Base-by-base conservation (phyloP, 177 flowering plant species). In the Vitis hybrid region DNA sequence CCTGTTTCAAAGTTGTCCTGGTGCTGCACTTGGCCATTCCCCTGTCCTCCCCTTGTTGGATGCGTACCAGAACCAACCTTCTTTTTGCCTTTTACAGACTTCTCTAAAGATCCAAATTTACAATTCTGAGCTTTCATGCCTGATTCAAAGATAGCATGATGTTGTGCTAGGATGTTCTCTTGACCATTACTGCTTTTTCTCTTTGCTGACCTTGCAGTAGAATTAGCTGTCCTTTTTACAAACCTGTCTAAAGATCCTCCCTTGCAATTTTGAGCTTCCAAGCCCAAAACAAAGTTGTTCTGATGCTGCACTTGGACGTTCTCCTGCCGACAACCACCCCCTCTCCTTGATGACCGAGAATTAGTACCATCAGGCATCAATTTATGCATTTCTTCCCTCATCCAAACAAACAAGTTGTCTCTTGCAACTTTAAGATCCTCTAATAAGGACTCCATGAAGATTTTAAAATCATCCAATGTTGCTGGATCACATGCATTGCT, bases 321-420 rank as follows among this genome's bases (percentile, higher is more conserved):
- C 12, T 50, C 73, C 68, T 66, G 22, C 65, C 55, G 7, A 24
- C 15, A 2, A 69, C 53, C 31, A 50, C 54, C 58, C 28, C 75
- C 67, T 68, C 63, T 78, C 71, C 67, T 72, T 4, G 55, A 63
- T 19, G 74, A 28, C 38, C n/a, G 17, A 14, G 54, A 9, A 33
- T 61, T 31, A 52, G 59, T 2, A 62, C 66, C 74, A 66, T 71
- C 73, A n/a, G 58, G 68, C 55, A 64, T 69, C 71, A 83, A 33
- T 71, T 79, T 74, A 4, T 24, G 62, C 81, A 86, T 56, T 64
- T 84, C 85, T 8, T 83, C 73, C 66, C 59, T 82, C 87, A 84
- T 83, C 76, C 70, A 50, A 14, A 24, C 24, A 24, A 81, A 47
- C 72, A 87, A 62, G n/a, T 73, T 73, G 66, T 79, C 77, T 65